Evolutionary conservation across 225 moss, liverwort and hornwort genomes (phyloP).

Genomic region (Antitrichia curtipendula): DNA sequence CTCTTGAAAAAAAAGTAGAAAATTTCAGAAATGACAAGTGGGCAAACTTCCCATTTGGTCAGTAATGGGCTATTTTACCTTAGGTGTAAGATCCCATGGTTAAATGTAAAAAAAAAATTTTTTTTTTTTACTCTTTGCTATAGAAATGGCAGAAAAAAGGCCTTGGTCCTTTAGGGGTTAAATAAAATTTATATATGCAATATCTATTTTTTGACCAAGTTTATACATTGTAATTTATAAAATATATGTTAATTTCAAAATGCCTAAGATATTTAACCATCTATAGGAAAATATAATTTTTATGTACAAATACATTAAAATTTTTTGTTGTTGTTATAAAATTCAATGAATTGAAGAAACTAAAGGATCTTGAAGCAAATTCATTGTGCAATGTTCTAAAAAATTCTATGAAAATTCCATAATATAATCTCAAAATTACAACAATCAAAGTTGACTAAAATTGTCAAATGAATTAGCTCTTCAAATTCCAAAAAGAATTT

Average conservation of each 20-base stretch:
- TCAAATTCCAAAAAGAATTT: not conserved
- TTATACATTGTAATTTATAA: not conserved
- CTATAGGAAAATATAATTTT: not conserved
- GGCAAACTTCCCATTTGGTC: no score
- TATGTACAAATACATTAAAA: fast-evolving
- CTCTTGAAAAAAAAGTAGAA: no score
- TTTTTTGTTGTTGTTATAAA: not conserved
- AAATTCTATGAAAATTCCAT: not conserved
- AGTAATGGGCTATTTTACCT: no score
- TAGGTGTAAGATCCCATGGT: no score
- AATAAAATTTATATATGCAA: no score
- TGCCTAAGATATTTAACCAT: not conserved
- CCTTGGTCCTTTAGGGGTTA: no score
- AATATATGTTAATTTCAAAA: not conserved
- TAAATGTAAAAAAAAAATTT: no score
- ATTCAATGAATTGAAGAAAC: no score
- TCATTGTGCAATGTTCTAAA: not conserved
- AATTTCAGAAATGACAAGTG: no score
- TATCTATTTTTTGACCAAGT: not conserved
- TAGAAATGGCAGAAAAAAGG: no score
- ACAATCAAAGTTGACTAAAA: not conserved
- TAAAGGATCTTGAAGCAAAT: not conserved
- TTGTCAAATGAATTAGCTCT: not conserved
- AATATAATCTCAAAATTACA: not conserved
- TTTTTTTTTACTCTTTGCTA: no score